Evolutionary conservation across 345 rosid species (phyloP), one percentile per base, ranked within the genome.

Genomic region (Heritiera fomes): DNA sequence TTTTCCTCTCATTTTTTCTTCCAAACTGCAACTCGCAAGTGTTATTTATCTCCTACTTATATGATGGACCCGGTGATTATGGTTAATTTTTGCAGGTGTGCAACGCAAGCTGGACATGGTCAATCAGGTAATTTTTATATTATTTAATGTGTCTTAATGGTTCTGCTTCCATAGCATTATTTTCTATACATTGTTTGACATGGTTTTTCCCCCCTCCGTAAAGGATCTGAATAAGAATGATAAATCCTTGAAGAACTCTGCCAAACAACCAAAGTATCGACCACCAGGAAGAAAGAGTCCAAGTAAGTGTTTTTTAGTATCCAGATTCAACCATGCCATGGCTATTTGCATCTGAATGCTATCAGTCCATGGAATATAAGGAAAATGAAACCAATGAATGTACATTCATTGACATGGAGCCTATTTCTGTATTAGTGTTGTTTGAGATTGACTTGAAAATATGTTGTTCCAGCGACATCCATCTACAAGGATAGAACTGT

Each of bases 201-300:
- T 4, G 17, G 12, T 71, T 18, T 4, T 56, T n/a, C 1, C 41
- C 41, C 17, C 71, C 5, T 43, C 23, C 67, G 69, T 52, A 52
- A 80, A 92, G 93, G 90, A 82, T 87, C 82, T 86, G 7, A 72
- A 82, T 50, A 86, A 85, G 88, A 86, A 83, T 71, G 87, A 84
- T 40, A 90, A 84, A 74, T 75, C 83, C 59, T 53, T 84, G 71
- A 89, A 82, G 83, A 76, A 84, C 82, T 60, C 79, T 72, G 81
- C 67, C 43, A 90, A 70, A 77, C 93, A 84, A 76, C 82, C 84
- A 43, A 92, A 79, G 79, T 94, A 94, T 87, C 90, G 78, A 53
- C 92, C 93, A 38, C 97, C 90, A 2, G 94, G 90, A 80, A 90
- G 87, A 89, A 92, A 84, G 82, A 90, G 87, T 82, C 92, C 92